Percentiles rank a stretch among this genome's conserved stretches.
phyloP scores from a whole-genome alignment of 768 basidiomycete genomes.

The Hygrocybe punicea region DNA sequence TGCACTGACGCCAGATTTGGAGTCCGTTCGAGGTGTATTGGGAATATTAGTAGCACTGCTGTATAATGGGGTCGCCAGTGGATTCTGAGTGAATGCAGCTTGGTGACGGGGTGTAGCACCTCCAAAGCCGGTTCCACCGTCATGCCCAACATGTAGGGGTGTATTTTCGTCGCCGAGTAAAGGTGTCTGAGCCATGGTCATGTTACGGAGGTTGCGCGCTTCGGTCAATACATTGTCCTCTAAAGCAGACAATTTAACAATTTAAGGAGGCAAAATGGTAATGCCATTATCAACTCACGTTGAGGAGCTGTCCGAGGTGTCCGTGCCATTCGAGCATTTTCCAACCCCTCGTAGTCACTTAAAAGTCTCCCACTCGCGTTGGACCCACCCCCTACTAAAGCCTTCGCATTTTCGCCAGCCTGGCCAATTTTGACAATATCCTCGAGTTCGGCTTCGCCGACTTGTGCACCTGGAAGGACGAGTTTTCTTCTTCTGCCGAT shows the following conservation, averaged over 20 bases:
- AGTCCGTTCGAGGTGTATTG: slow-evolving; percentile 50
- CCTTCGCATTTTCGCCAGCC: slow-evolving; percentile 84
- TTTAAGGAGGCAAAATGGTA: slow-evolving; percentile 1
- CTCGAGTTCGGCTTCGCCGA: slow-evolving; percentile 91
- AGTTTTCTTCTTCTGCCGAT: slow-evolving; percentile 86
- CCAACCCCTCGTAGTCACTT: slow-evolving; percentile 89
- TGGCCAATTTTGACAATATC: slow-evolving; percentile 98
- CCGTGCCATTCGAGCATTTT: slow-evolving; percentile 84
- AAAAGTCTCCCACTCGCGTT: slow-evolving; percentile 83
- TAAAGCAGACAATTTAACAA: slow-evolving; percentile 30
- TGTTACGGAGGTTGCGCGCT: slow-evolving; percentile 91
- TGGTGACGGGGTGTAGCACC: slow-evolving; percentile 91
- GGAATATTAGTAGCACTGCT: slow-evolving; percentile 44
- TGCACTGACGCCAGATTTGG: slow-evolving; percentile 42
- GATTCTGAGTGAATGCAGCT: slow-evolving; percentile 92
- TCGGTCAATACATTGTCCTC: slow-evolving; percentile 95
- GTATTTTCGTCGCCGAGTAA: slow-evolving; percentile 97
- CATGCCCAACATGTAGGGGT: slow-evolving; percentile 69
- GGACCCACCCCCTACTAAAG: slow-evolving; percentile 75
- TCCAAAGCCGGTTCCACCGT: slow-evolving; percentile 90
- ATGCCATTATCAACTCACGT: slow-evolving; percentile 56
- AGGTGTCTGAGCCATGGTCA: slow-evolving; percentile 90
- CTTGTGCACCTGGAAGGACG: slow-evolving; percentile 83
- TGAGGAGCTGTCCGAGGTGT: slow-evolving; percentile 94
- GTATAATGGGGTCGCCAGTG: slow-evolving; percentile 81